Conservation (phyloP, 768 basidiomycete genomes). For the Suillus weaverae region DNA sequence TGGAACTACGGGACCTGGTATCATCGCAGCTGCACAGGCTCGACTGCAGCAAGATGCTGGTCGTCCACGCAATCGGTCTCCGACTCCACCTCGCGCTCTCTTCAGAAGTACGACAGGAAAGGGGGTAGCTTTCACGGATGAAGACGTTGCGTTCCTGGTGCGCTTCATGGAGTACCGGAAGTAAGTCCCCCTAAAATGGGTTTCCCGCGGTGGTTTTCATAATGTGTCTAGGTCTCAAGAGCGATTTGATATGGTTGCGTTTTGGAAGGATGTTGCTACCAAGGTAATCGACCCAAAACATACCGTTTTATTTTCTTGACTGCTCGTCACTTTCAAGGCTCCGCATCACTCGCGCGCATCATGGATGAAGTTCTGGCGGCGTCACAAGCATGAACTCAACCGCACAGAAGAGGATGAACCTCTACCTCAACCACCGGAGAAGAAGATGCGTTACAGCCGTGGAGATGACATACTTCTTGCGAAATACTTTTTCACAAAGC, state of each 20-base stretch:
- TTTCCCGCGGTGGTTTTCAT: not conserved
- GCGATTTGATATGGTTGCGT: constrained; percentile 70
- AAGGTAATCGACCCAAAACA: constrained; percentile 43
- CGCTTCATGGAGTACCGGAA: constrained; percentile 77
- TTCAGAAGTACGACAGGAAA: constrained; percentile 87
- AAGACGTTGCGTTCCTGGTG: constrained; percentile 76
- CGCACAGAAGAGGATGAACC: constrained; percentile 67
- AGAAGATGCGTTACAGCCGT: constrained; percentile 85
- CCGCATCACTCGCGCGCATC: constrained; percentile 90
- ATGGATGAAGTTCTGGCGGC: constrained; percentile 92
- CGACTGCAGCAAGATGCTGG: constrained; percentile 38
- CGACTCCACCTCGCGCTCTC: constrained; percentile 77
- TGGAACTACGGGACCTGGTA: constrained; percentile 40
- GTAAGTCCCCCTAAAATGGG: constrained; percentile 39
- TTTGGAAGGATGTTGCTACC: constrained; percentile 75
- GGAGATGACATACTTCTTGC: constrained; percentile 80
- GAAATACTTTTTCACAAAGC: constrained; percentile 67
- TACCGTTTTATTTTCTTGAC: constrained; percentile 8
- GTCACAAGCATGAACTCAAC: constrained; percentile 83
- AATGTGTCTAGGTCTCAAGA: constrained; percentile 49
- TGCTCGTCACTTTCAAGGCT: constrained; percentile 44
- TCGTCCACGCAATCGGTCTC: constrained; percentile 61
- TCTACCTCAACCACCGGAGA: constrained; percentile 74
- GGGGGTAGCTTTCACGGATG: constrained; percentile 85
- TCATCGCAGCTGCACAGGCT: constrained; percentile 45